Evolutionary conservation across 768 basidiomycete species (phyloP).

Genomic region (Calocera viscosa): DNA sequence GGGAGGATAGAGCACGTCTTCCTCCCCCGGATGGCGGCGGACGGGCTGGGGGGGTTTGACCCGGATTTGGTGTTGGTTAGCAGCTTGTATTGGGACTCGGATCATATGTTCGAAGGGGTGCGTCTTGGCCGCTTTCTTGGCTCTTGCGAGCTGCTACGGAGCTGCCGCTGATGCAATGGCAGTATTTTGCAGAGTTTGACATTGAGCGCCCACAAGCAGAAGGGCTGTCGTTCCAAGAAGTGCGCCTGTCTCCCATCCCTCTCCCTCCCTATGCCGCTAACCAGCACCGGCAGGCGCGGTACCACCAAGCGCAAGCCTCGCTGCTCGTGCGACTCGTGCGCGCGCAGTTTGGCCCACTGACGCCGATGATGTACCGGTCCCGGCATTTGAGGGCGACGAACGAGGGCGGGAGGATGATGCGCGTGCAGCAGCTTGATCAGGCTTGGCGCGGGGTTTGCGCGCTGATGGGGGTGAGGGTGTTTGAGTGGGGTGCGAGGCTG

Average conservation of each 20-base stretch:
- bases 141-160: neutral
- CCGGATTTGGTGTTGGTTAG: neutral
- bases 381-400: neutral
- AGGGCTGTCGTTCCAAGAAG: neutral
- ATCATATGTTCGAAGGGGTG: constrained; percentile 1
- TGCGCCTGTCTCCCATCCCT: neutral
- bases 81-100: neutral
- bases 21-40: neutral
- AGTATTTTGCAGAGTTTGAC: neutral
- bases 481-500: neutral
- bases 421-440: neutral
- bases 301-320: neutral
- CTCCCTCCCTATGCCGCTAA: neutral
- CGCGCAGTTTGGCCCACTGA: neutral
- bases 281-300: neutral
- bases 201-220: neutral
- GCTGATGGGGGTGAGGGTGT: neutral
- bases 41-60: neutral
- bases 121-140: neutral
- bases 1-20: neutral
- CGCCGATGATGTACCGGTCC: neutral
- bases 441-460: neutral
- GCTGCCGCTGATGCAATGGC: too few relatives aligned
- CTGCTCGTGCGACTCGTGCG: neutral
- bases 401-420: neutral